Evolutionary conservation across 1,139 yeast genomes (phyloP).

Genomic region (Debaryomyces sp.): DNA sequence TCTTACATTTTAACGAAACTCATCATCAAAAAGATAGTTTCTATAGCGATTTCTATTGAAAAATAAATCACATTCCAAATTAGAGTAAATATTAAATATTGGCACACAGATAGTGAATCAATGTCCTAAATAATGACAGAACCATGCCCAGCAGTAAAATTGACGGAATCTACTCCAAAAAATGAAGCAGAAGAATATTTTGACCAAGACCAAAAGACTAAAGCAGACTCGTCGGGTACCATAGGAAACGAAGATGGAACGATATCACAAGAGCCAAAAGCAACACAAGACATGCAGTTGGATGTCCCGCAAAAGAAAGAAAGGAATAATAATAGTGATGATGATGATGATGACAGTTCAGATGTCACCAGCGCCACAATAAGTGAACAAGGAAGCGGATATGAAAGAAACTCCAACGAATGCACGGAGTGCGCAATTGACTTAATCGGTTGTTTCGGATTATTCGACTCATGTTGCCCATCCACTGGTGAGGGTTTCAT

Average conservation of each 20-base stretch:
- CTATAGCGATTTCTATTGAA: background rate
- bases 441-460: slow-evolving; percentile 42
- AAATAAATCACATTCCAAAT: background rate
- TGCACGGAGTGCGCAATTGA: slow-evolving; percentile 50
- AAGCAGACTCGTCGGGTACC: background rate
- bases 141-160: slow-evolving; percentile 8
- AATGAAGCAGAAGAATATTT: slow-evolving; percentile 11
- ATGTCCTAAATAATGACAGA: background rate
- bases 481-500: slow-evolving; percentile 45
- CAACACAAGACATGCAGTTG: slow-evolving; percentile 6
- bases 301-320: background rate
- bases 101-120: background rate
- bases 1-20: background rate
- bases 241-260: background rate
- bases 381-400: slow-evolving; percentile 38
- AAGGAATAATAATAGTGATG: background rate
- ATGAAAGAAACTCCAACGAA: slow-evolving; percentile 38
- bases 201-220: background rate
- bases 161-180: slow-evolving; percentile 17
- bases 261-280: slow-evolving; percentile 9
- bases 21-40: background rate
- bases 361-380: slow-evolving; percentile 13
- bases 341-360: background rate
- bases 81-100: background rate
- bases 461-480: slow-evolving; percentile 47